These are phyloP conservation scores for Cryomyces antarcticus DNA, from an alignment of 495 filamentous ascomycete species.

Conservation along the genomic window DNA sequence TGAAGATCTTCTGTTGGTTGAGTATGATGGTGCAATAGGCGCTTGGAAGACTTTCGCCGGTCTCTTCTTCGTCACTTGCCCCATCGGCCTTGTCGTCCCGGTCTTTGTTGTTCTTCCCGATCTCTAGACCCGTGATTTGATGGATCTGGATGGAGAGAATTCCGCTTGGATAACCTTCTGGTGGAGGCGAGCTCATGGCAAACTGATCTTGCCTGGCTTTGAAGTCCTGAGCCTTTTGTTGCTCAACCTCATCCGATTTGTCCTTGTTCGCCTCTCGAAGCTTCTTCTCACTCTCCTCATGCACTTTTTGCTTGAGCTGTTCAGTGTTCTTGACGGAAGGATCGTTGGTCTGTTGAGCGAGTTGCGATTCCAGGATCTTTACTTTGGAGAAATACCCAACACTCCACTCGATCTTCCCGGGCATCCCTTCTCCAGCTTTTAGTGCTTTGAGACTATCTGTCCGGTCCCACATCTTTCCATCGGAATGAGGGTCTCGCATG, in stretches of 20 bases:
- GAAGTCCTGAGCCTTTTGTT: conserved; percentile 42
- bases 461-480: conserved; percentile 33
- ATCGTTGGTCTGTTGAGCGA: conserved; percentile 31
- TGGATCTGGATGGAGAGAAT: conserved; percentile 51
- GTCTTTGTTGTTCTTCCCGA: conserved; percentile 30
- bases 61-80: conserved; percentile 36
- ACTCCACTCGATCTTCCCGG: conserved; percentile 46
- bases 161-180: conserved; percentile 33
- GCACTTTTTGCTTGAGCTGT: conserved; percentile 31
- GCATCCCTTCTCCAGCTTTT: conserved; percentile 42
- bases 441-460: conserved; percentile 38
- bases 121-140: conserved; percentile 47
- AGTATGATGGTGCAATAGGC: conserved; percentile 51
- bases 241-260: conserved; percentile 32
- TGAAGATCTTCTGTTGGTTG: conserved; percentile 50
- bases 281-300: conserved; percentile 30
- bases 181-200: conserved; percentile 38
- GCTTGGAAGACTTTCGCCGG: conserved; percentile 38
- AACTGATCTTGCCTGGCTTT: conserved; percentile 24
- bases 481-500: conserved; percentile 32
- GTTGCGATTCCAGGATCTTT: conserved; percentile 31
- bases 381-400: conserved; percentile 51
- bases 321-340: conserved; percentile 28
- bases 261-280: conserved; percentile 38
- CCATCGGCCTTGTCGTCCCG: conserved; percentile 19